Base-by-base conservation (phyloP, 306 rosid genomes). In the Senna siamea region DNA sequence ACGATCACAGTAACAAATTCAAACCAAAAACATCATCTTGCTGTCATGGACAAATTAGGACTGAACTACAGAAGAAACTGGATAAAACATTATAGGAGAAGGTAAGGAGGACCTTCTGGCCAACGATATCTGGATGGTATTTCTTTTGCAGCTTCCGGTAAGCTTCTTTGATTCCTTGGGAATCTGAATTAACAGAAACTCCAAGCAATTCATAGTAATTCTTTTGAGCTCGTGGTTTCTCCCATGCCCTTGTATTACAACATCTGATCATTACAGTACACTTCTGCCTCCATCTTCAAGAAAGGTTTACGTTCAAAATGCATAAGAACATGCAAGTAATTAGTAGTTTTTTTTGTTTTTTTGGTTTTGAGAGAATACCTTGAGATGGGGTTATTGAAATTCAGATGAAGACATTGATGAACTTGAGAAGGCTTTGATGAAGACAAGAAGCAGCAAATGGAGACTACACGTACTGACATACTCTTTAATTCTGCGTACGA, bases 141-240 rank as follows among this genome's bases (percentile, higher is more conserved):
- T 82, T 89, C 91, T 91, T 91, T 70, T 89, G 97, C 85, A 89
- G 78, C 76, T 87, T 89, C 72, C 92, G 78, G 62, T 89, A 91
- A 64, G 97, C 92, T 63, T 87, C 85, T 84, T 81, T 91, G 69
- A 91, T 89, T 81, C 80, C 76, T 60, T 62, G 57, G 50, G 77
- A n/a, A 57, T 82, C 75, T 44, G 97, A 89, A 73, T 84, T 88
- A 34, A 48, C 84, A 71, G 92, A 83, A 85, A 89, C 85, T 46
- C 89, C 91, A 50, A 87, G 92, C 82, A 91, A 48, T 66, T 91
- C 91, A 64, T 91, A 89, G 76, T 85, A 89, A 53, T 83, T 87
- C 68, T 52, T 84, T 61, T 70, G 76, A 38, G 54, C 55, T 63
- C 66, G 78, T 43, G 62, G 70, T 38, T 32, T 79, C 30, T 54